phyloP scores from a whole-genome alignment of 352 stramenopile genomes.

The Globisporangium cystogenes region DNA sequence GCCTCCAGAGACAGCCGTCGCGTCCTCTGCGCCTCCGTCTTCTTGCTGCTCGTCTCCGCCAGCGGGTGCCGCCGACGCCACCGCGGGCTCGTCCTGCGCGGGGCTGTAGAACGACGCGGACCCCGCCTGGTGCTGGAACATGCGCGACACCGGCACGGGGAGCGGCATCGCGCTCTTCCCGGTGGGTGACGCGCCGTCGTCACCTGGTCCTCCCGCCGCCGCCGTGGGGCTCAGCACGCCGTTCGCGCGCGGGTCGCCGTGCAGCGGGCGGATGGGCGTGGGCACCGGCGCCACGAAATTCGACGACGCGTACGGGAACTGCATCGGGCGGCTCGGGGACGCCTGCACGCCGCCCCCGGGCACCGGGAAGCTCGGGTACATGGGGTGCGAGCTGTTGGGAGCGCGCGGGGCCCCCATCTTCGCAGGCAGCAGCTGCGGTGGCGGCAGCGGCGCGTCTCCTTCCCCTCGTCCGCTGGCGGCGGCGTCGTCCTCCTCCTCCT shows the following conservation, averaged over 20 bases:
- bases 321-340: constrained; percentile 18
- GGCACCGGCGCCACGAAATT: constrained; percentile 62
- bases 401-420: neutral
- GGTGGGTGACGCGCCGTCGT: neutral
- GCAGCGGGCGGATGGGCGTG: constrained; percentile 68
- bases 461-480: neutral
- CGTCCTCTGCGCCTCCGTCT: constrained; percentile 1
- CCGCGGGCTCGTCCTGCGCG: constrained; percentile 32
- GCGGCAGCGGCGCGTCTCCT: neutral
- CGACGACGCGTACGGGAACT: constrained; percentile 55
- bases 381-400: constrained; percentile 9
- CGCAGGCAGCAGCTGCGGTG: neutral
- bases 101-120: constrained; percentile 58
- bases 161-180: constrained; percentile 5
- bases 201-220: neutral
- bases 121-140: constrained; percentile 52
- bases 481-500: neutral
- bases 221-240: neutral
- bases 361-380: constrained; percentile 15
- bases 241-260: constrained; percentile 47
- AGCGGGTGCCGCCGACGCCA: constrained; percentile 5
- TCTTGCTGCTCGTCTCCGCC: neutral
- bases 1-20: constrained; percentile 10
- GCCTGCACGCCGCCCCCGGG: neutral
- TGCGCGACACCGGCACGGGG: constrained; percentile 37